A percentile compares a stretch with the other conserved stretches of the same genome.
Evolutionary conservation across 2,329 filamentous ascomycete genomes (phyloP).

Genomic region (Huntiella decipiens): DNA sequence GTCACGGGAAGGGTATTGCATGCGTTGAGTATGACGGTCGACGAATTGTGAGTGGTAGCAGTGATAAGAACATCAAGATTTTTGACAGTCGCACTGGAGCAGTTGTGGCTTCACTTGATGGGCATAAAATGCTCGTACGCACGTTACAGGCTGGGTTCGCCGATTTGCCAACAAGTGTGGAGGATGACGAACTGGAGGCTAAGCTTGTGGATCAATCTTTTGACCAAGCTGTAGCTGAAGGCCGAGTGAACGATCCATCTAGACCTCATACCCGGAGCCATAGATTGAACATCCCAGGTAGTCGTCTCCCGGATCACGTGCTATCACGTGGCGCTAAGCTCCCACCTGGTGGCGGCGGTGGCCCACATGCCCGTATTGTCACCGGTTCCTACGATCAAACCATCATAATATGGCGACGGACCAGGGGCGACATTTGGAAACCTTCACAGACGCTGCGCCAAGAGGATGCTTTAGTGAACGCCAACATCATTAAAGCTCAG

Average conservation of each 20-base stretch:
- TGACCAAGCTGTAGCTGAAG: slow-evolving; percentile 38
- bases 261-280: slow-evolving; percentile 16
- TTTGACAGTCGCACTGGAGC: slow-evolving; percentile 74
- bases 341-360: slow-evolving; percentile 77
- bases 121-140: slow-evolving; percentile 69
- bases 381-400: slow-evolving; percentile 93
- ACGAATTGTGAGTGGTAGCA: slow-evolving; percentile 86
- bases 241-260: slow-evolving; percentile 22
- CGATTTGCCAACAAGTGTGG: slow-evolving; percentile 61
- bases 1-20: slow-evolving; percentile 87
- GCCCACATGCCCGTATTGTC: slow-evolving; percentile 81
- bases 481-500: slow-evolving; percentile 15
- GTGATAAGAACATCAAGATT: slow-evolving; percentile 87
- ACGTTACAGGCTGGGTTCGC: slow-evolving; percentile 92
- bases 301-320: slow-evolving; percentile 55
- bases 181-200: slow-evolving; percentile 56
- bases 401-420: slow-evolving; percentile 85
- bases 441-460: slow-evolving; percentile 57
- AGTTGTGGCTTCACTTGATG: slow-evolving; percentile 72
- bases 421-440: slow-evolving; percentile 70
- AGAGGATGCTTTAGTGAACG: slow-evolving; percentile 44
- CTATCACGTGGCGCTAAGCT: slow-evolving; percentile 68
- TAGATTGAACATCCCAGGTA: slow-evolving; percentile 47
- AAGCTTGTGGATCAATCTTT: slow-evolving; percentile 55
- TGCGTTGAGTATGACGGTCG: slow-evolving; percentile 93